A percentile compares a stretch with the other conserved stretches of the same genome.
Conservation (phyloP, 2,329 filamentous ascomycete genomes). For the Colletotrichum somersetense region DNA sequence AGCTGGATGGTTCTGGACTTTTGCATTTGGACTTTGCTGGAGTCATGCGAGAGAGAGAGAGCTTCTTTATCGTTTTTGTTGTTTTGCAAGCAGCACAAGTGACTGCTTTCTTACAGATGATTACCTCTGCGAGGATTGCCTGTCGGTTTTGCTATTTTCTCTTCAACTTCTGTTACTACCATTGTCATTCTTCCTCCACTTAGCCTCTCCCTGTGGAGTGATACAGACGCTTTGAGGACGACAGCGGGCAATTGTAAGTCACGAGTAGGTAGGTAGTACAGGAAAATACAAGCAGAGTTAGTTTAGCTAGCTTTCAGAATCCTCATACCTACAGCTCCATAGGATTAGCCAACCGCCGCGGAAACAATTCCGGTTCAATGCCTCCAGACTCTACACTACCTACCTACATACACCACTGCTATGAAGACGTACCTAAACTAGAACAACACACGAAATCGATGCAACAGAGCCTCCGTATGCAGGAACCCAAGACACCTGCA, state of each 20-base stretch:
- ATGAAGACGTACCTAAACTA: background rate
- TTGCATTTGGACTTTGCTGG: background rate
- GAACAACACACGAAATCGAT: background rate
- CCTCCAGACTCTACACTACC: background rate
- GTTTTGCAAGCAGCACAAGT: too few species aligned
- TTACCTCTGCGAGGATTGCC: rapidly evolving
- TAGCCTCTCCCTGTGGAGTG: background rate
- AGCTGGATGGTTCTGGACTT: constrained; percentile 3
- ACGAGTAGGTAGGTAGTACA: background rate
- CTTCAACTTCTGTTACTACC: too few species aligned
- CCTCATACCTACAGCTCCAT: background rate
- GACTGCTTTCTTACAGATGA: background rate
- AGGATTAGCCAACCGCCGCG: background rate
- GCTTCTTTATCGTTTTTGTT: background rate
- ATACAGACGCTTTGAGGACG: background rate
- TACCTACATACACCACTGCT: too few species aligned
- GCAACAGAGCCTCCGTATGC: constrained; percentile 6
- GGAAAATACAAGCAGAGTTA: background rate
- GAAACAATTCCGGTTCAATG: background rate
- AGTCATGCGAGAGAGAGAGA: background rate
- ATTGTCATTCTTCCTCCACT: background rate
- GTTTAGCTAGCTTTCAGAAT: background rate
- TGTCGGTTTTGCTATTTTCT: background rate
- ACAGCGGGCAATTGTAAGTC: too few species aligned
- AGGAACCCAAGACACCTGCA: constrained; percentile 15